Base-by-base conservation (phyloP, 257 asterid genomes). In the Cordia subcordata region DNA sequence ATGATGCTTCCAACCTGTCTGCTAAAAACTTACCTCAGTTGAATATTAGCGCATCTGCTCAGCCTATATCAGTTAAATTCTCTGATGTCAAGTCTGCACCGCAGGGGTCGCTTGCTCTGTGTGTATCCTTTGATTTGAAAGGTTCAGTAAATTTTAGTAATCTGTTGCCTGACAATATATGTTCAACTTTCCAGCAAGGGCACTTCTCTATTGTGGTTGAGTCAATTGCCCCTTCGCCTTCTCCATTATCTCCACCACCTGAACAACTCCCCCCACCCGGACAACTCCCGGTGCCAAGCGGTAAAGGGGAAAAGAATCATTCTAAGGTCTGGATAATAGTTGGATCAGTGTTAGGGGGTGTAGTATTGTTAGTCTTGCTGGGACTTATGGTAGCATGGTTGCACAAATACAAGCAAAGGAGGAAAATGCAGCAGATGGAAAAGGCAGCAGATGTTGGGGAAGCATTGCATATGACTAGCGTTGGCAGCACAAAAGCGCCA, bases 181-280 rank as follows among this genome's bases (percentile, higher is more conserved):
- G 96, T 63, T 67, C 81, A 4, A 72, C 90, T 4, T 80, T 77
- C 71, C 72, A 63, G 27, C 82, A 84, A 57, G 96, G 95, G 37
- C 95, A 88, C 62, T 82, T 83, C 78, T 82, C 94, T 20, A 68
- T 88, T 50, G 94, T 78, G 27, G 75, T 75, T 1, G 82, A 79
- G 67, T 75, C 83, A 32, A 55, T 55, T 20, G 83, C 76, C 18
- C 82, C 74, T 18, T 42, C 78, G 11, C 83, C 83, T 15, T 50
- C 75, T 0, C 71, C 81, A 4, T n/a, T 62, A 23, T 64, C 67
- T 1, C 53, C 59, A 35, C 46, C 77, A 10, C 65, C 71, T 0
- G 49, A 57, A 10, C 3, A 27, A 58, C 13, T 49, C 59, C 53
- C 5, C 37, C 68, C 77, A 10, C 65, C 71, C 0, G 49, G 53